Evolutionary conservation across 441 rosid species (phyloP).

Genomic region (Gossypium gossypioides): DNA sequence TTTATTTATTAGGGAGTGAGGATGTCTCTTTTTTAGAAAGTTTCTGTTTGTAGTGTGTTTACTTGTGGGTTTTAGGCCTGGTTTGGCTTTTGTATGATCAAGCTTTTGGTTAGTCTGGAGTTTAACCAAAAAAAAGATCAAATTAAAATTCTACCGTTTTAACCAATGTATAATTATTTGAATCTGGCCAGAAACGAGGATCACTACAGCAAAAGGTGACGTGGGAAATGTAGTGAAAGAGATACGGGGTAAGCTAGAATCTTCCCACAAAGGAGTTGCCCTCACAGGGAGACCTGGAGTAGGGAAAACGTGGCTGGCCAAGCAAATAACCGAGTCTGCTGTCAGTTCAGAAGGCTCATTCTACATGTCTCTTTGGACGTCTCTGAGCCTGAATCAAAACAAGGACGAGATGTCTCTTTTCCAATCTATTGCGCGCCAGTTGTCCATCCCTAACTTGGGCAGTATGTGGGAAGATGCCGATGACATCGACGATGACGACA

Average conservation of each 20-base stretch:
- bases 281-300: conserved; percentile 32
- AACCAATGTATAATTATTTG: background rate
- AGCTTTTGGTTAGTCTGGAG: too few relatives aligned
- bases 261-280: background rate
- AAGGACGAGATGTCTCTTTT: conserved; percentile 14
- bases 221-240: background rate
- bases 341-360: background rate
- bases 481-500: background rate
- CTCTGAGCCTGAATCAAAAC: conserved; percentile 19
- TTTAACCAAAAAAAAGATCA: too few relatives aligned
- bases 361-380: conserved; percentile 27
- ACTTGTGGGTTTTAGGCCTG: too few relatives aligned
- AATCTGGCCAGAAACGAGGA: background rate
- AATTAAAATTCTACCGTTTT: background rate
- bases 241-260: background rate
- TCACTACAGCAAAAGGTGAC: background rate
- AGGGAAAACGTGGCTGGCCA: conserved; percentile 51
- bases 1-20: too few relatives aligned
- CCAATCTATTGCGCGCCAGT: conserved; percentile 33
- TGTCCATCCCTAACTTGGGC: conserved; percentile 21
- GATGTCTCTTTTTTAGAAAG: too few relatives aligned
- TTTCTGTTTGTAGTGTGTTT: too few relatives aligned
- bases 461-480: conserved; percentile 34
- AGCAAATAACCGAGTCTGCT: conserved; percentile 13
- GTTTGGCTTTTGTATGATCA: too few relatives aligned